These are phyloP conservation scores for Oligophagozyma castellii DNA, from an alignment of 1,139 yeast genomes.

Conservation along the genomic window DNA sequence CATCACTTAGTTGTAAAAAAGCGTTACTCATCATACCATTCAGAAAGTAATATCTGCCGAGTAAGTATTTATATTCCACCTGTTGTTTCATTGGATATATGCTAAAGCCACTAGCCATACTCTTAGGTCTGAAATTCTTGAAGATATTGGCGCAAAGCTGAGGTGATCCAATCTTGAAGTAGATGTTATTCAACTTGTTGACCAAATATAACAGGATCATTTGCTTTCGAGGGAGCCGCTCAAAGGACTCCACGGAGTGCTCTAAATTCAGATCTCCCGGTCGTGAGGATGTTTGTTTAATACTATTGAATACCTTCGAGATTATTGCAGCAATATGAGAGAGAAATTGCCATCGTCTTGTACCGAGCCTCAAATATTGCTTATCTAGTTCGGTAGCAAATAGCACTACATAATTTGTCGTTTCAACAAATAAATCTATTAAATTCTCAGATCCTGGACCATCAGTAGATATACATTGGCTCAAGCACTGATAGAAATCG, in stretches of 20 bases:
- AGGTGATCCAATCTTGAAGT: conserved; percentile 22
- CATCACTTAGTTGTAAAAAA: conserved; percentile 19
- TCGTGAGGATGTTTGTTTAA: too few relatives aligned
- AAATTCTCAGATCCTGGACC: conserved; percentile 17
- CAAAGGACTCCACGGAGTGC: conserved; percentile 2
- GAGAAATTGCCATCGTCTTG: conserved; percentile 17
- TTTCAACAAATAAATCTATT: conserved; percentile 11
- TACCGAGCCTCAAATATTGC: conserved; percentile 10
- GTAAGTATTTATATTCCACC: conserved; percentile 21
- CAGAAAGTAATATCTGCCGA: conserved; percentile 22
- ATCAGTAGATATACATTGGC: conserved; percentile 20
- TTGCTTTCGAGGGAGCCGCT: conserved; percentile 17
- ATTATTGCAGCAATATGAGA: conserved; percentile 20
- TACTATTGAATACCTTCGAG: conserved; percentile 23
- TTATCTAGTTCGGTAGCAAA: conserved; percentile 16
- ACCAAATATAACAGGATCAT: conserved; percentile 18
- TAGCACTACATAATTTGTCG: conserved; percentile 19
- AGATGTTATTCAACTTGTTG: conserved; percentile 21
- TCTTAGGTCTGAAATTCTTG: conserved; percentile 23
- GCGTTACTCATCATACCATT: conserved; percentile 20
- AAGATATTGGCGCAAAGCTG: conserved; percentile 24
- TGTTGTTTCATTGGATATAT: conserved; percentile 19
- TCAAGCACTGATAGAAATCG: conserved; percentile 18
- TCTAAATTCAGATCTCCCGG: conserved; percentile 10
- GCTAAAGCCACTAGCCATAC: conserved; percentile 14